A percentile compares a stretch with the other conserved stretches of the same genome.
Evolutionary conservation across 305 asterid genomes (phyloP).

Genomic region (Petunia hybrid): DNA sequence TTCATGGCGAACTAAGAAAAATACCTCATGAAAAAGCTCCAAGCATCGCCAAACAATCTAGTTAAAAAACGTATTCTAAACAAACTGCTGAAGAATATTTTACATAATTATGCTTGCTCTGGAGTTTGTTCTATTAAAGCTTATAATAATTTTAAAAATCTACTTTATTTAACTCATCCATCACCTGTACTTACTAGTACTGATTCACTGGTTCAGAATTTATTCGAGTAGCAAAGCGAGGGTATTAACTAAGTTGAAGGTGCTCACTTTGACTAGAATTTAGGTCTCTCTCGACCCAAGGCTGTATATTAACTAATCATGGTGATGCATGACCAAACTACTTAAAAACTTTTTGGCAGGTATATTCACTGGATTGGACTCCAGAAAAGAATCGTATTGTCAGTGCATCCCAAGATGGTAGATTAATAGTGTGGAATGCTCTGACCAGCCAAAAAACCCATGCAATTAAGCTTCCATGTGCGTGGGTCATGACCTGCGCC

Average conservation of each 20-base stretch:
- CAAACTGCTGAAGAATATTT: neutral
- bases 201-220: neutral
- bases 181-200: neutral
- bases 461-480: conserved; percentile 92
- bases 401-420: conserved; percentile 99
- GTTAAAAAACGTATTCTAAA: neutral
- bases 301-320: neutral
- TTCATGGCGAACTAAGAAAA: neutral
- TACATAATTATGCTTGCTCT: neutral
- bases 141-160: neutral
- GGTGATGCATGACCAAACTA: neutral
- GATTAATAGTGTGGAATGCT: conserved; percentile 98
- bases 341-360: conserved; percentile 50
- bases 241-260: neutral
- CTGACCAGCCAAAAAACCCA: conserved; percentile 99
- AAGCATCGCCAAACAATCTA: too few species aligned
- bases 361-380: conserved; percentile 97
- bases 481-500: conserved; percentile 99
- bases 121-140: neutral
- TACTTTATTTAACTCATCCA: neutral
- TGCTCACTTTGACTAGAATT: neutral
- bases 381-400: conserved; percentile 94
- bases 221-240: neutral
- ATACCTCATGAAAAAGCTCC: neutral
- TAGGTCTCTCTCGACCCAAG: neutral